A percentile compares a stretch with the other conserved stretches of the same genome.
Conservation (phyloP, 345 rosid species). For the Mallotus nudiflorus region DNA sequence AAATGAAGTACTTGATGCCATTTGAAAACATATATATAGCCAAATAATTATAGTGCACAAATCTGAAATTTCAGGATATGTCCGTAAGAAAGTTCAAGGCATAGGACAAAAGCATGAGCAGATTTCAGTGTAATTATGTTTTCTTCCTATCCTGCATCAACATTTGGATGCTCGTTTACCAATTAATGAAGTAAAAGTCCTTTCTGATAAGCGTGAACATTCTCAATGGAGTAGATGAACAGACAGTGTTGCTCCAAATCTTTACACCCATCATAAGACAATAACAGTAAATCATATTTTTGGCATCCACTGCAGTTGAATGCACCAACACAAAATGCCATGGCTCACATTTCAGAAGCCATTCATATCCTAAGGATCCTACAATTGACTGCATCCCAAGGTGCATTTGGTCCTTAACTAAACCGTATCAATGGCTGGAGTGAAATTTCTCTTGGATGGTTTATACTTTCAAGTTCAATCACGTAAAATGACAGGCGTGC, state of each 20-base stretch:
- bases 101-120: not conserved
- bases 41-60: not conserved
- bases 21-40: not conserved
- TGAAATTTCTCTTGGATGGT: not conserved
- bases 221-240: not conserved
- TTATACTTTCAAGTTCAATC: not conserved
- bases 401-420: not conserved
- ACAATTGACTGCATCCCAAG: not conserved
- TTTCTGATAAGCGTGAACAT: not conserved
- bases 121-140: not conserved
- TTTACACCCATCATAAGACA: not conserved
- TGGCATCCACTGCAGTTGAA: not conserved
- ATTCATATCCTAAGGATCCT: not conserved
- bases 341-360: not conserved
- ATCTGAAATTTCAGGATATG: constrained; percentile 1
- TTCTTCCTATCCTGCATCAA: not conserved
- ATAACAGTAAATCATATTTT: constrained; percentile 2
- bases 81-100: not conserved
- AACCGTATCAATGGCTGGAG: constrained; percentile 1
- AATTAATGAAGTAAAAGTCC: not conserved
- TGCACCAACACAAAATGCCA: not conserved
- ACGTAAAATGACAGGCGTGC: not conserved
- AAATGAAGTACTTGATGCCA: not conserved
- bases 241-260: not conserved
- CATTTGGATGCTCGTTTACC: not conserved